Evolutionary conservation across 2,329 filamentous ascomycete species (phyloP).

Genomic region (Sporothrix globosa): DNA sequence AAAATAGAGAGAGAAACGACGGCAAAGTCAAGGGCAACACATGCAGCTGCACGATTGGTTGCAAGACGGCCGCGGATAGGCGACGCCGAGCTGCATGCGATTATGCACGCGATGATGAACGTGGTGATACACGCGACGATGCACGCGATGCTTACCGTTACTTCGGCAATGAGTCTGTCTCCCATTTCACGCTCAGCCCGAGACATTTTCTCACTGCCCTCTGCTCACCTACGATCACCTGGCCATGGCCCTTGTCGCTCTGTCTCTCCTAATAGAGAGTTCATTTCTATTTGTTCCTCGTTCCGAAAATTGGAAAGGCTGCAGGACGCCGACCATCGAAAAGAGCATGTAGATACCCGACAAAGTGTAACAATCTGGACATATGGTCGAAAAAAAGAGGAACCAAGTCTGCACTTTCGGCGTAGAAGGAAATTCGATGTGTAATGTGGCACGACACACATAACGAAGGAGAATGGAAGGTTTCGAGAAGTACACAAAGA

Average conservation of each 20-base stretch:
- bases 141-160: constrained; percentile 8
- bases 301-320: background rate
- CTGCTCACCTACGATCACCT: background rate
- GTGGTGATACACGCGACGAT: background rate
- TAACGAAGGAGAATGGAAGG: no score
- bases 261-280: background rate
- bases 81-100: constrained; percentile 11
- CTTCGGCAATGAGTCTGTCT: background rate
- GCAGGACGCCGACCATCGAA: background rate
- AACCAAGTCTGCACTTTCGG: background rate
- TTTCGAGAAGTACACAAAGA: background rate
- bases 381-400: background rate
- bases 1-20: background rate
- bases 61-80: background rate
- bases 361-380: background rate
- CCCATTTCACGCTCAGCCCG: background rate
- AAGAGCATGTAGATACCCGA: background rate
- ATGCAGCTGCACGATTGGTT: background rate
- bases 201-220: constrained; percentile 4
- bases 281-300: background rate
- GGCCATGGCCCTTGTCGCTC: background rate
- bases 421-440: no score
- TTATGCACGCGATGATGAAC: background rate
- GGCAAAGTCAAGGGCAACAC: background rate
- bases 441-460: background rate